Percentiles rank a stretch among this genome's conserved stretches.
These are phyloP conservation scores for Mucor irregularis DNA, from an alignment of 371 early-diverging fungal genomes.

Conservation along the genomic window DNA sequence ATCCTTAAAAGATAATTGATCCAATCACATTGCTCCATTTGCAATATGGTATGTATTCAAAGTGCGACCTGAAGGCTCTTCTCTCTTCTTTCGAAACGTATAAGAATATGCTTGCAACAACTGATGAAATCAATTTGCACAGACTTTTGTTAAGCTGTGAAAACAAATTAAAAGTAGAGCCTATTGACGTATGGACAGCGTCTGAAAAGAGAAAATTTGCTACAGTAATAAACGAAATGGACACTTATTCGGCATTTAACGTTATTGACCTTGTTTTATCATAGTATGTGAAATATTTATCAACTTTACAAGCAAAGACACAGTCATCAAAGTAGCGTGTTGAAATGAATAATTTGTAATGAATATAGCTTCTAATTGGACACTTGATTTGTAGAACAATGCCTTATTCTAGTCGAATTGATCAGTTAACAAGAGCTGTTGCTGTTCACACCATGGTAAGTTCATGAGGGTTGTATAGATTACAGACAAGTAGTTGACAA, in stretches of 20 bases:
- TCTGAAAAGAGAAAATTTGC: conserved; percentile 40
- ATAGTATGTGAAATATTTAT: conserved; percentile 23
- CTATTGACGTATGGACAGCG: conserved; percentile 29
- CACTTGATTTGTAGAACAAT: neutral
- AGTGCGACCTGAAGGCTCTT: too few relatives aligned
- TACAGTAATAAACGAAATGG: conserved; percentile 21
- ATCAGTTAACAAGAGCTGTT: conserved; percentile 7
- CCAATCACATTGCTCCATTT: too few relatives aligned
- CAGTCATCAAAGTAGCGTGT: conserved; percentile 3
- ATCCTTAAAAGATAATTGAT: too few relatives aligned
- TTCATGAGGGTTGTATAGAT: neutral
- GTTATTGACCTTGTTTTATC: neutral
- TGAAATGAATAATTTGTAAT: too few relatives aligned
- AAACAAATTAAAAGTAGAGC: conserved; percentile 20
- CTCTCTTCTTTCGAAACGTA: neutral
- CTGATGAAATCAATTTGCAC: conserved; percentile 37
- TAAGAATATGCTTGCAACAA: conserved; percentile 8
- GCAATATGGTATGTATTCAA: too few relatives aligned
- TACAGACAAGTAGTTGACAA: neutral
- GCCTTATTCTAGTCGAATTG: conserved; percentile 5
- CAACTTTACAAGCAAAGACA: neutral
- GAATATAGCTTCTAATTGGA: neutral
- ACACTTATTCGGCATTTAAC: neutral
- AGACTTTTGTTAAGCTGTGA: conserved; percentile 38
- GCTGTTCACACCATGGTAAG: conserved; percentile 21